Conservation (phyloP, 2,329 filamentous ascomycete genomes). For the Zymoseptoria brevis region DNA sequence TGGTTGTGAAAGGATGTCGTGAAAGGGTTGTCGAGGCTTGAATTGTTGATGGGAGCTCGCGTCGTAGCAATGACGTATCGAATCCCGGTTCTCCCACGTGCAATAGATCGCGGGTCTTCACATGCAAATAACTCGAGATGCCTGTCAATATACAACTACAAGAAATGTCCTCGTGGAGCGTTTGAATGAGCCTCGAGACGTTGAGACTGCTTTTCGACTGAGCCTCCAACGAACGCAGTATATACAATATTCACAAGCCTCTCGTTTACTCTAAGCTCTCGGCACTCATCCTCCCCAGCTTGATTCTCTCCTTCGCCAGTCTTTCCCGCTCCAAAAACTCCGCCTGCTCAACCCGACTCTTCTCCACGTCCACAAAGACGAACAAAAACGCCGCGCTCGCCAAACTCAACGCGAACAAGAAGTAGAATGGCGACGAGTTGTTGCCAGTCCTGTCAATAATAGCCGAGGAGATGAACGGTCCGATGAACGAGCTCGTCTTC, state of each 20-base stretch:
- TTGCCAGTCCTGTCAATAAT: slow-evolving; percentile 56
- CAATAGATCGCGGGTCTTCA: not conserved
- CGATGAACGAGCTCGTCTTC: slow-evolving; percentile 61
- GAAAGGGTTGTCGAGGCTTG: not conserved
- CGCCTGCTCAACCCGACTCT: slow-evolving; percentile 53
- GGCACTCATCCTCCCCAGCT: slow-evolving; percentile 3
- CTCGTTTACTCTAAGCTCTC: not conserved
- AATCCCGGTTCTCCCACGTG: not conserved
- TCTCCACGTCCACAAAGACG: slow-evolving; percentile 52
- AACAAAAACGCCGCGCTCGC: slow-evolving; percentile 48
- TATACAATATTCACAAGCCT: not conserved
- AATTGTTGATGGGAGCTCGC: not conserved
- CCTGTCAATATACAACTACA: not conserved
- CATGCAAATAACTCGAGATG: not conserved
- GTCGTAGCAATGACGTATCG: not conserved
- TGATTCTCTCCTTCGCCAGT: slow-evolving; percentile 18
- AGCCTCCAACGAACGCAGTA: not conserved
- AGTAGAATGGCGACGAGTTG: slow-evolving; percentile 58
- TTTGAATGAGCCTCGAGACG: not conserved
- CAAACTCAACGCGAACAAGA: slow-evolving; percentile 52
- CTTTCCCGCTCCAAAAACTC: slow-evolving; percentile 40
- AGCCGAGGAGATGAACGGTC: slow-evolving; percentile 59
- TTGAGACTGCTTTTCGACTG: not conserved
- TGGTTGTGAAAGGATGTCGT: not conserved
- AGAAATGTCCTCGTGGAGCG: not conserved